These are phyloP conservation scores for Grifola frondosa DNA, from an alignment of 1,284 basidiomycete species.

Conservation along the genomic window DNA sequence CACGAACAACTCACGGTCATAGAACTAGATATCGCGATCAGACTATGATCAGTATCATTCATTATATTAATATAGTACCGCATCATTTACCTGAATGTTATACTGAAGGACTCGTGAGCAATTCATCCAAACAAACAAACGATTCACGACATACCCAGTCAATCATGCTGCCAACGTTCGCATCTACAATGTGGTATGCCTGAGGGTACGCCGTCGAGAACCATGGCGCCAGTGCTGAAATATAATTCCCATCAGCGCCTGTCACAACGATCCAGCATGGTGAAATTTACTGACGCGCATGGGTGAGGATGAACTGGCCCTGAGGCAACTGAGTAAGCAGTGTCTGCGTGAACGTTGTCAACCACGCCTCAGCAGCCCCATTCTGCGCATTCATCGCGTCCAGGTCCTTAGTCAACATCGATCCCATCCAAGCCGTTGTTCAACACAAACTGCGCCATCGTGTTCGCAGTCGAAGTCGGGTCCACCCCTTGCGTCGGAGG, in stretches of 20 bases:
- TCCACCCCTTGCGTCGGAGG: constrained; percentile 47
- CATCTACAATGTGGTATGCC: constrained; percentile 58
- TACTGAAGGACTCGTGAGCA: constrained; percentile 31
- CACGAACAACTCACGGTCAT: constrained; percentile 46
- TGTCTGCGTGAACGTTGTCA: constrained; percentile 43
- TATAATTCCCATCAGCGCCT: background rate
- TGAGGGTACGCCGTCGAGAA: constrained; percentile 43
- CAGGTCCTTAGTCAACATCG: constrained; percentile 60
- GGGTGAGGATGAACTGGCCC: constrained; percentile 36
- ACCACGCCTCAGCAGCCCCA: constrained; percentile 40
- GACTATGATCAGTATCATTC: too few species aligned
- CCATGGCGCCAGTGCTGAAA: constrained; percentile 50
- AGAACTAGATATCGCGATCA: constrained; percentile 61
- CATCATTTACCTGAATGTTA: constrained; percentile 45
- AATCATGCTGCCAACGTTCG: constrained; percentile 49
- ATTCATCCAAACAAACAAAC: background rate
- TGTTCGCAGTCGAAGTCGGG: too few species aligned
- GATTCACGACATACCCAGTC: constrained; percentile 31
- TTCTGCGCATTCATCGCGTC: constrained; percentile 40
- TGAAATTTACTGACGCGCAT: constrained; percentile 25
- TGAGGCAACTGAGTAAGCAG: constrained; percentile 33
- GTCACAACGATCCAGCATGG: background rate
- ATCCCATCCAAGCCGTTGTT: constrained; percentile 50
- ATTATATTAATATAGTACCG: too few species aligned
- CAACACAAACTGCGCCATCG: too few species aligned